Conservation (phyloP, 177 flowering plant genomes). For the Vitis hybrid region DNA sequence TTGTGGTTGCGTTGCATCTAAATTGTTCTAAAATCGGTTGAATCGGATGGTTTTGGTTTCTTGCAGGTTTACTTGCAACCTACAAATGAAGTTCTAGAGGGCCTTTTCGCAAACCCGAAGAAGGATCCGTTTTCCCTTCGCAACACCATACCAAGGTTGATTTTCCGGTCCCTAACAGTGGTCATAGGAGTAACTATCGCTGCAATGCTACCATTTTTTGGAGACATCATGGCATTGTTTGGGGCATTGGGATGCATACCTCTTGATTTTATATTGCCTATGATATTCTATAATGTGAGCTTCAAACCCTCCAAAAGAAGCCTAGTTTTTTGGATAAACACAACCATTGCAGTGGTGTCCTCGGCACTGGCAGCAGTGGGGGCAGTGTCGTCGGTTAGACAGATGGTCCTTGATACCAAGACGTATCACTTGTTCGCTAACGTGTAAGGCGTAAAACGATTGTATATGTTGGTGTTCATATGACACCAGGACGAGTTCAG, state of each 20-base stretch:
- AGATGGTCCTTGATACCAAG: conserved; percentile 36
- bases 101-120: conserved; percentile 24
- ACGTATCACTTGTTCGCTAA: conserved; percentile 35
- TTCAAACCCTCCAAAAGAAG: conserved; percentile 34
- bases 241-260: conserved; percentile 44
- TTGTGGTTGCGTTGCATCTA: too few relatives aligned
- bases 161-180: conserved; percentile 28
- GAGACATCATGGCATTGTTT: conserved; percentile 33
- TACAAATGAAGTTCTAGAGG: conserved; percentile 33
- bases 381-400: conserved; percentile 30
- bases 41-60: too few relatives aligned
- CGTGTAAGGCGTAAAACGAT: conserved; percentile 5
- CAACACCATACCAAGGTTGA: conserved; percentile 31
- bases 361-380: conserved; percentile 16
- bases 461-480: too few relatives aligned
- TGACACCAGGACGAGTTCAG: too few relatives aligned
- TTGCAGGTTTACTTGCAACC: conserved; percentile 42
- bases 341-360: conserved; percentile 20
- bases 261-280: conserved; percentile 36
- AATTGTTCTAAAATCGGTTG: too few relatives aligned
- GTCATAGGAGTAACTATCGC: conserved; percentile 25
- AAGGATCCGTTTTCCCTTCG: conserved; percentile 29
- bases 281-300: conserved; percentile 36
- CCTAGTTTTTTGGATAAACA: conserved; percentile 26
- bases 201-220: conserved; percentile 45